Evolutionary conservation across 2,329 filamentous ascomycete species (phyloP).

Genomic region (Ascochyta lentis): DNA sequence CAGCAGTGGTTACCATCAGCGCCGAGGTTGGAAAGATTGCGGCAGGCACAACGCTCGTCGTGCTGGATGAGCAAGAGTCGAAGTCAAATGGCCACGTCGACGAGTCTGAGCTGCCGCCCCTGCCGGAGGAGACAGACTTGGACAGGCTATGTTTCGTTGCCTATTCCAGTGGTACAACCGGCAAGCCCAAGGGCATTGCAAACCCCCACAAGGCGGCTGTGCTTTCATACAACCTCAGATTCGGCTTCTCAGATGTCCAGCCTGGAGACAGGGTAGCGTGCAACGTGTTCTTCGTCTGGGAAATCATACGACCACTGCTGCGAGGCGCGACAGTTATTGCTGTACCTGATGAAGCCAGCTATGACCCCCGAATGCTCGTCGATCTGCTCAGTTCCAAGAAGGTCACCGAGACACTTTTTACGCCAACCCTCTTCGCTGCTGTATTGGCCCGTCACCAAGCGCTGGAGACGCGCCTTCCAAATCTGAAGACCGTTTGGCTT

Average conservation of each 20-base stretch:
- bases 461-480: slow-evolving; percentile 67
- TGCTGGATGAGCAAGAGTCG: slow-evolving; percentile 61
- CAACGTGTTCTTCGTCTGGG: slow-evolving; percentile 89
- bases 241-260: slow-evolving; percentile 70
- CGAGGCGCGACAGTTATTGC: slow-evolving; percentile 78
- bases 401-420: slow-evolving; percentile 84
- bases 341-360: slow-evolving; percentile 77
- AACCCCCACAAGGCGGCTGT: slow-evolving; percentile 79
- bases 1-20: slow-evolving; percentile 72
- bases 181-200: slow-evolving; percentile 81
- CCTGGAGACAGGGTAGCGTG: slow-evolving; percentile 82
- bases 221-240: slow-evolving; percentile 75
- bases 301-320: slow-evolving; percentile 77
- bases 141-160: slow-evolving; percentile 81
- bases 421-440: slow-evolving; percentile 77
- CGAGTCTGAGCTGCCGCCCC: slow-evolving; percentile 55
- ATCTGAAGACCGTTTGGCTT: slow-evolving; percentile 75
- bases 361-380: slow-evolving; percentile 76
- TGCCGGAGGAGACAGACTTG: slow-evolving; percentile 71
- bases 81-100: slow-evolving; percentile 42
- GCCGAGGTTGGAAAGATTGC: slow-evolving; percentile 71
- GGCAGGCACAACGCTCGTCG: slow-evolving; percentile 66
- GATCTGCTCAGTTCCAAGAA: slow-evolving; percentile 69
- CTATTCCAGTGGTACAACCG: slow-evolving; percentile 79
- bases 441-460: slow-evolving; percentile 73